Conservation (phyloP, 495 filamentous ascomycete species). For the Usnea hakonensis region DNA sequence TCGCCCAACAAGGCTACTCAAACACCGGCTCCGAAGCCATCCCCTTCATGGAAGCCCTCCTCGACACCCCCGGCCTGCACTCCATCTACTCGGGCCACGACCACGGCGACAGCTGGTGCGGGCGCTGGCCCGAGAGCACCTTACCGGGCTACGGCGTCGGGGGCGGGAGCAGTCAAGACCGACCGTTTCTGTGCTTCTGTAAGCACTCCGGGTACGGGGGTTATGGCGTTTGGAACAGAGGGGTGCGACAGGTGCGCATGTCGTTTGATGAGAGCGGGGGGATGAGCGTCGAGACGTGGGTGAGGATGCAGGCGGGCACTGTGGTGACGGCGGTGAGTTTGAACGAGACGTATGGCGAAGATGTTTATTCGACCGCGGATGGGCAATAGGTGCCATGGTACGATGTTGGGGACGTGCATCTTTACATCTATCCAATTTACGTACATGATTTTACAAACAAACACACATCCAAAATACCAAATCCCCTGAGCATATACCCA, state of each 20-base stretch:
- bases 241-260: slow-evolving; percentile 51
- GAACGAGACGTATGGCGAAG: slow-evolving; percentile 60
- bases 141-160: slow-evolving; percentile 15
- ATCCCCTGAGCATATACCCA: too few species aligned
- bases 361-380: slow-evolving; percentile 41
- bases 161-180: slow-evolving; percentile 3
- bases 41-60: slow-evolving; percentile 57
- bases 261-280: slow-evolving; percentile 28
- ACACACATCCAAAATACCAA: too few species aligned
- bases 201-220: slow-evolving; percentile 65
- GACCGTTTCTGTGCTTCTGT: slow-evolving; percentile 52
- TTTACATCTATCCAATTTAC: background rate
- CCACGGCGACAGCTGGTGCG: slow-evolving; percentile 61
- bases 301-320: slow-evolving; percentile 55
- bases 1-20: slow-evolving; percentile 46
- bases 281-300: slow-evolving; percentile 51
- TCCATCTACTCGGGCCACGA: slow-evolving; percentile 64
- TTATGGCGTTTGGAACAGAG: slow-evolving; percentile 57
- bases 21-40: slow-evolving; percentile 46
- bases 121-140: slow-evolving; percentile 27
- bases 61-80: slow-evolving; percentile 48
- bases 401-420: background rate
- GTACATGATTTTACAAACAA: background rate
- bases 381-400: background rate
- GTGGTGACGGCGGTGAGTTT: slow-evolving; percentile 50